phyloP scores from a whole-genome alignment of 768 basidiomycete species.

The Termitomyces sp. region DNA sequence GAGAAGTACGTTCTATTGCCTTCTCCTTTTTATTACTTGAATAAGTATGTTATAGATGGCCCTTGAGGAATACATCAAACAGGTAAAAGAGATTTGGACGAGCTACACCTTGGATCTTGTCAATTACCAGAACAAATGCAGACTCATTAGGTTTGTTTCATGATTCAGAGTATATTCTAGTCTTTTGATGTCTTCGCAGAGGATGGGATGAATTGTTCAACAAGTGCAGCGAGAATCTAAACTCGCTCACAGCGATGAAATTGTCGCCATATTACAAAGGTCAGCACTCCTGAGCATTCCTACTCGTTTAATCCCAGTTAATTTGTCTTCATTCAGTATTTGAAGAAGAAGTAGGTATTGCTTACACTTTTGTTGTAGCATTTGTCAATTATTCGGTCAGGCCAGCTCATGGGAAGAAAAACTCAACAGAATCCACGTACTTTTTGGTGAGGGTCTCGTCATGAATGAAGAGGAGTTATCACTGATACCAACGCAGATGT shows the following conservation, averaged over 20 bases:
- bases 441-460: slow-evolving; percentile 65
- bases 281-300: slow-evolving; percentile 20
- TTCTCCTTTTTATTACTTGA: slow-evolving; percentile 15
- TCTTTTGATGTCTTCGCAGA: slow-evolving; percentile 31
- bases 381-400: slow-evolving; percentile 23
- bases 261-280: slow-evolving; percentile 98
- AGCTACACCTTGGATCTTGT: slow-evolving; percentile 93
- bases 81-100: slow-evolving; percentile 97
- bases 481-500: slow-evolving; percentile 51
- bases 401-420: slow-evolving; percentile 96
- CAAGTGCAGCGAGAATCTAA: slow-evolving; percentile 96
- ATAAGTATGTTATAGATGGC: slow-evolving; percentile 60
- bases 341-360: slow-evolving; percentile 68
- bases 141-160: slow-evolving; percentile 70
- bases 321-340: slow-evolving; percentile 48
- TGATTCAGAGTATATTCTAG: neutral
- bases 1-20: slow-evolving; percentile 56
- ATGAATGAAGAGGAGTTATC: slow-evolving; percentile 1
- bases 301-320: neutral
- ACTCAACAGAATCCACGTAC: slow-evolving; percentile 90
- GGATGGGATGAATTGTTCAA: slow-evolving; percentile 97
- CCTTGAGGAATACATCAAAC: slow-evolving; percentile 90
- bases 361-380: neutral
- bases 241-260: slow-evolving; percentile 95
- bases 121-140: slow-evolving; percentile 98